Evolutionary conservation across 208 protist genomes (phyloP), one percentile per base, ranked within the genome.

Genomic region (Crithidia bombi): DNA sequence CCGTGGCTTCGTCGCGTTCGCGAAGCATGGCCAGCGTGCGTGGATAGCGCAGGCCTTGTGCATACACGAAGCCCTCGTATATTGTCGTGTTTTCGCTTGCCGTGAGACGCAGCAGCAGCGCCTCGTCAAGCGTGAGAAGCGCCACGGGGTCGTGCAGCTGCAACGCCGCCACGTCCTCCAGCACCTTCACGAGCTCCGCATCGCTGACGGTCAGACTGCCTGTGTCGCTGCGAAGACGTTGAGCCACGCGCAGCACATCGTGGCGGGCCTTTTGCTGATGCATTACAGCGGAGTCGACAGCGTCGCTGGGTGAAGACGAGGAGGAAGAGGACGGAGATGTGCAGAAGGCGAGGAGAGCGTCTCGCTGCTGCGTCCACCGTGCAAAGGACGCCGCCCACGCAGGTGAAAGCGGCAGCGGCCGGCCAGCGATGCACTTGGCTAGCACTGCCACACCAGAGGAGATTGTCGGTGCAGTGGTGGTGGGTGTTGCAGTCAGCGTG

Each of bases 121-220:
- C 41, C 35, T 3, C 46, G 26, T 79, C 73, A 5, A 79, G 73
- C 4, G 66, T 51, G 30, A 33, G 23, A 9, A 63, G 17, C 26
- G 66, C 54, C n/a, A 79, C 73, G 2, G 73, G 66, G 36, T 79
- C 73, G 15, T 65, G 23, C 19, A 79, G 32, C 12, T 65, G 52
- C 41, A 58, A 57, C 19, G 69, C 36, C 21, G 39, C 51, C 32
- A 76, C 57, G 0, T 49, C 23, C 71, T 89, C 73, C 17, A 79
- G 43, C 25, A 55, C 32, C n/a, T 19, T 10, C 33, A 50, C 30
- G 19, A 75, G 62, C 0, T 41, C 58, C 51, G 51, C 52, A 33
- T 75, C 70, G 4, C 2, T n/a, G 43, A 73, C 50, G 41, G 62
- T 15, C 23, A 39, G 21, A 5, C 28, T 52, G 59, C 23, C 65